These are phyloP conservation scores for Fraxinus excelsior DNA, from an alignment of 257 asterid species.

Conservation along the genomic window DNA sequence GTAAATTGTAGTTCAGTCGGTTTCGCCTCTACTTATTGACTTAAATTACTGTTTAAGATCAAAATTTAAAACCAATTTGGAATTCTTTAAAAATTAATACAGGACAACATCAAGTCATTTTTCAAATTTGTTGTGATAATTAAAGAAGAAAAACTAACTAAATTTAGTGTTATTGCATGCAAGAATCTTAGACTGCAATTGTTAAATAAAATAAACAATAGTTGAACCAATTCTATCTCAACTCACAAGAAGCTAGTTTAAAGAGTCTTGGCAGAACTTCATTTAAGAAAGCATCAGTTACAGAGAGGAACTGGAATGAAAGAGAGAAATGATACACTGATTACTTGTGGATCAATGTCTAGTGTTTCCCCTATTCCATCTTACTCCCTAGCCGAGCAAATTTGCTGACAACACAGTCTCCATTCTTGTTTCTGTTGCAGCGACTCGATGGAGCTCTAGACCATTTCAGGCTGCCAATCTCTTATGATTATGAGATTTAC, in stretches of 20 bases:
- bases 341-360: conserved; percentile 27
- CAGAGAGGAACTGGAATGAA: conserved; percentile 23
- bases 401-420: conserved; percentile 52
- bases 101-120: too few species aligned
- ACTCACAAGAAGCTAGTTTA: not conserved
- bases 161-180: not conserved
- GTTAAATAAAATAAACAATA: conserved; percentile 14
- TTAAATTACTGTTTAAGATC: not conserved
- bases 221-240: conserved; percentile 12
- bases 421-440: conserved; percentile 49
- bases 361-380: conserved; percentile 34
- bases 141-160: not conserved
- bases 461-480: conserved; percentile 36
- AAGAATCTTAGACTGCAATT: not conserved
- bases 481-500: not conserved
- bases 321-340: conserved; percentile 13
- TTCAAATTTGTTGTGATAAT: not conserved
- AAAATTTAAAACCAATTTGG: not conserved
- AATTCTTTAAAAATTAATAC: not conserved
- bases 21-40: not conserved
- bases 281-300: not conserved
- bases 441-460: conserved; percentile 44
- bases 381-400: conserved; percentile 10
- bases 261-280: not conserved
- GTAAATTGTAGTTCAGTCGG: not conserved